Evolutionary conservation across 306 rosid genomes (phyloP).

Genomic region (Rosa chinensis): DNA sequence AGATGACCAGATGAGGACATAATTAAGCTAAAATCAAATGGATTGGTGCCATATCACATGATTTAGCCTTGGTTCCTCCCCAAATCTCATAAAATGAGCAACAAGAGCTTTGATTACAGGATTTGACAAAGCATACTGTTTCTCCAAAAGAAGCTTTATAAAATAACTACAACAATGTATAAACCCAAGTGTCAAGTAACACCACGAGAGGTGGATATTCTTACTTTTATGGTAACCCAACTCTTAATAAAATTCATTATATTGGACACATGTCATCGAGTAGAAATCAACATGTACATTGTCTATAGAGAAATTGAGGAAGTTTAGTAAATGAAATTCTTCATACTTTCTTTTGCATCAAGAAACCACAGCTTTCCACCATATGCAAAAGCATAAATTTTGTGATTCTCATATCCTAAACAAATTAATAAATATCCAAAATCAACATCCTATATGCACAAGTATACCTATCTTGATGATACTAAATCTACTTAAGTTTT

Average conservation of each 20-base stretch:
- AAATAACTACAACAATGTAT: slow-evolving; percentile 64
- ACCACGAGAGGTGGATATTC: neutral
- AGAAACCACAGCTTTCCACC: neutral
- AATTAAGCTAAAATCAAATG: too few species aligned
- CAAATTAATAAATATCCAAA: too few species aligned
- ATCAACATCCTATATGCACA: neutral
- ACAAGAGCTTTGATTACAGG: slow-evolving; percentile 75
- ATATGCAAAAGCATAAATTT: too few species aligned
- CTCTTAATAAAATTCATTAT: too few species aligned
- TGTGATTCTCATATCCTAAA: too few species aligned
- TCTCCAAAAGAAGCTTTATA: slow-evolving; percentile 89
- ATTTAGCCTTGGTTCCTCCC: slow-evolving; percentile 61
- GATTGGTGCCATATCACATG: slow-evolving; percentile 98
- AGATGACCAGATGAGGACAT: too few species aligned
- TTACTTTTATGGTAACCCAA: neutral
- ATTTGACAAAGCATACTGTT: slow-evolving; percentile 84
- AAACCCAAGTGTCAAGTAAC: slow-evolving; percentile 20
- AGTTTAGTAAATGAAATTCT: neutral
- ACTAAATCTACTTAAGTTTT: neutral
- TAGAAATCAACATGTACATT: too few species aligned
- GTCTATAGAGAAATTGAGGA: neutral
- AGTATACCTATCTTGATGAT: neutral
- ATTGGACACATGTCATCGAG: too few species aligned
- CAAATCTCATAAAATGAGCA: slow-evolving; percentile 74
- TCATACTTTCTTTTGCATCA: neutral